phyloP scores from a whole-genome alignment of 2,329 filamentous ascomycete species.

The Rutstroemia sp. region DNA sequence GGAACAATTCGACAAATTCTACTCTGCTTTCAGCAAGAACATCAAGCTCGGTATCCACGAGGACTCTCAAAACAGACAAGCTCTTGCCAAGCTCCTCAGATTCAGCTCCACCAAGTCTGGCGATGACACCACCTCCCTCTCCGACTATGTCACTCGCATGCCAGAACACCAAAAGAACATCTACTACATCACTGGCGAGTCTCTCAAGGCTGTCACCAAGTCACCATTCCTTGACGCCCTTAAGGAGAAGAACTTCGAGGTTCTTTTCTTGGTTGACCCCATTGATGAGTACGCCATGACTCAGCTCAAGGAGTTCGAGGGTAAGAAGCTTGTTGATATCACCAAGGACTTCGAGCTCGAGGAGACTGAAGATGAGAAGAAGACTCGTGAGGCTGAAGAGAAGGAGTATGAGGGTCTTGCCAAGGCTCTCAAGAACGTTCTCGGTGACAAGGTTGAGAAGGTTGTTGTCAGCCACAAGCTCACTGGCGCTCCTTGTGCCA shows the following conservation, averaged over 20 bases:
- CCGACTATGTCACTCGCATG: slow-evolving; percentile 99
- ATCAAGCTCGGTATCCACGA: slow-evolving; percentile 99
- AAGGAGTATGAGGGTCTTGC: slow-evolving; percentile 94
- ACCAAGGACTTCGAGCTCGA: slow-evolving; percentile 99
- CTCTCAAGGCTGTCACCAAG: slow-evolving; percentile 94
- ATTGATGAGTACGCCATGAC: slow-evolving; percentile 48
- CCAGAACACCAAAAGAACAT: slow-evolving; percentile 99
- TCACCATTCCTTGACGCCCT: slow-evolving; percentile 98
- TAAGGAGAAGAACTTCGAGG: slow-evolving; percentile 99
- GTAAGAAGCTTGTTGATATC: slow-evolving; percentile 99
- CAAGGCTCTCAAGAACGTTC: slow-evolving; percentile 98
- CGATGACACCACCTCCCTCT: slow-evolving; percentile 87
- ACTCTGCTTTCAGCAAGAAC: slow-evolving; percentile 99
- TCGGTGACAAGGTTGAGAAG: slow-evolving; percentile 99
- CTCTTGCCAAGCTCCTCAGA: slow-evolving; percentile 95
- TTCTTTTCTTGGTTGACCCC: slow-evolving; percentile 97
- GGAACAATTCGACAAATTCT: slow-evolving; percentile 99
- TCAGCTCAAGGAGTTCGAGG: slow-evolving; percentile 85
- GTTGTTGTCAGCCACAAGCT: slow-evolving; percentile 99
- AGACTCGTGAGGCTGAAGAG: slow-evolving; percentile 87
- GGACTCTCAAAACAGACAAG: slow-evolving; percentile 91
- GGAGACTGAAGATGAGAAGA: slow-evolving; percentile 99
- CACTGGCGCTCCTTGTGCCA: slow-evolving; percentile 86
- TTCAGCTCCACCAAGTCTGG: slow-evolving; percentile 99
- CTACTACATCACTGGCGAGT: slow-evolving; percentile 99